These are phyloP conservation scores for Dryadomyces sulphureus DNA, from an alignment of 2,329 filamentous ascomycete species.

Conservation along the genomic window DNA sequence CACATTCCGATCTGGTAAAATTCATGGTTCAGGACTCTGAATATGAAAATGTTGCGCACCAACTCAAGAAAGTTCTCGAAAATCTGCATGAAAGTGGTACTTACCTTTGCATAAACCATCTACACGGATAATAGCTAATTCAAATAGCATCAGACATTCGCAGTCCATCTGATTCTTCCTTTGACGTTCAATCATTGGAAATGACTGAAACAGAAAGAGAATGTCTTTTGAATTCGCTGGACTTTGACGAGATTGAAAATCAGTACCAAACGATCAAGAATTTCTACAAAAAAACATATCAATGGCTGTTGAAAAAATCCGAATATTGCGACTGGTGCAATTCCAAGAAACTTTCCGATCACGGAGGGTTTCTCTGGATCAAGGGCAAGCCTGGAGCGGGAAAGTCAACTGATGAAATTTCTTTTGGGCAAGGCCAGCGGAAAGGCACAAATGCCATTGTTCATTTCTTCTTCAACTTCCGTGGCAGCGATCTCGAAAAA, in stretches of 20 bases:
- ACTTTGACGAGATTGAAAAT: neutral
- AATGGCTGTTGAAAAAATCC: constrained; percentile 12
- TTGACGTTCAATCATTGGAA: neutral
- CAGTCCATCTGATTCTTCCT: too few species aligned
- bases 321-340: constrained; percentile 21
- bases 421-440: constrained; percentile 10
- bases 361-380: constrained; percentile 25
- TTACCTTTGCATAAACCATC: neutral
- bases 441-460: constrained; percentile 10
- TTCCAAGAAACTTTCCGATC: constrained; percentile 2
- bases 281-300: neutral
- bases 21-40: neutral
- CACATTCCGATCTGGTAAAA: neutral
- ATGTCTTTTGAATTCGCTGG: neutral
- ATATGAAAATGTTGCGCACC: neutral
- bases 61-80: neutral
- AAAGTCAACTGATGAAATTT: constrained; percentile 31
- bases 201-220: neutral
- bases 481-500: constrained; percentile 26
- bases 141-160: too few species aligned
- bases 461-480: constrained; percentile 34
- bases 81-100: neutral
- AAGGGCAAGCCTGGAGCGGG: constrained; percentile 26
- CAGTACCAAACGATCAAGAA: constrained; percentile 8
- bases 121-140: neutral